These are phyloP conservation scores for Fragilaria radians DNA, from an alignment of 108 stramenopile species.

Conservation along the genomic window DNA sequence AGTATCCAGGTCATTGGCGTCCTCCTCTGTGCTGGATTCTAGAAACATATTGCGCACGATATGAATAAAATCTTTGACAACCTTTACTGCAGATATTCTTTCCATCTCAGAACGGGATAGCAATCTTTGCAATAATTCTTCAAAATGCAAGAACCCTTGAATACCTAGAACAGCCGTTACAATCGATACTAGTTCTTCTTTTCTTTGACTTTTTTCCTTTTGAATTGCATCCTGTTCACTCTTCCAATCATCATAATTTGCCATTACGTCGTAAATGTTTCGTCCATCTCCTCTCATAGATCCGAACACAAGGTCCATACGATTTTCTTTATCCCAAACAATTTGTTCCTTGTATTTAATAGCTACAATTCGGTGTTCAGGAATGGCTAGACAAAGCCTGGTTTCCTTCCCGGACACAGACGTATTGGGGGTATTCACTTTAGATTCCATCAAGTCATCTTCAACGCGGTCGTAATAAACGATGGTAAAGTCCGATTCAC, in stretches of 20 bases:
- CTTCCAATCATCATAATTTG: slow-evolving; percentile 76
- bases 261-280: slow-evolving; percentile 61
- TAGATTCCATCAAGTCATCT: slow-evolving; percentile 48
- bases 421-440: slow-evolving; percentile 64
- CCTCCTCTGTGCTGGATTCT: slow-evolving; percentile 16
- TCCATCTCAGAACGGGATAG: background rate
- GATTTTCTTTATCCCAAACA: slow-evolving; percentile 69
- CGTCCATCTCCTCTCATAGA: slow-evolving; percentile 40
- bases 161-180: slow-evolving; percentile 38
- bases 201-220: slow-evolving; percentile 35
- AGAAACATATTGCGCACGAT: slow-evolving; percentile 23
- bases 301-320: slow-evolving; percentile 67
- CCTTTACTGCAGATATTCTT: slow-evolving; percentile 8
- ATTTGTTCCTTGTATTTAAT: slow-evolving; percentile 69
- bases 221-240: slow-evolving; percentile 28
- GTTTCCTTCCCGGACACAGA: slow-evolving; percentile 51
- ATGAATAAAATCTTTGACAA: slow-evolving; percentile 44
- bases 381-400: slow-evolving; percentile 60
- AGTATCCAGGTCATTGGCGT: slow-evolving; percentile 22
- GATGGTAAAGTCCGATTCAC: slow-evolving; percentile 47
- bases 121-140: slow-evolving; percentile 29
- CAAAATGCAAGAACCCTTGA: slow-evolving; percentile 26
- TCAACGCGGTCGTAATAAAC: slow-evolving; percentile 70
- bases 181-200: slow-evolving; percentile 31
- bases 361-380: slow-evolving; percentile 74